These are phyloP conservation scores for Chalaropsis thielavioides DNA, from an alignment of 2,329 filamentous ascomycete genomes.

Conservation along the genomic window DNA sequence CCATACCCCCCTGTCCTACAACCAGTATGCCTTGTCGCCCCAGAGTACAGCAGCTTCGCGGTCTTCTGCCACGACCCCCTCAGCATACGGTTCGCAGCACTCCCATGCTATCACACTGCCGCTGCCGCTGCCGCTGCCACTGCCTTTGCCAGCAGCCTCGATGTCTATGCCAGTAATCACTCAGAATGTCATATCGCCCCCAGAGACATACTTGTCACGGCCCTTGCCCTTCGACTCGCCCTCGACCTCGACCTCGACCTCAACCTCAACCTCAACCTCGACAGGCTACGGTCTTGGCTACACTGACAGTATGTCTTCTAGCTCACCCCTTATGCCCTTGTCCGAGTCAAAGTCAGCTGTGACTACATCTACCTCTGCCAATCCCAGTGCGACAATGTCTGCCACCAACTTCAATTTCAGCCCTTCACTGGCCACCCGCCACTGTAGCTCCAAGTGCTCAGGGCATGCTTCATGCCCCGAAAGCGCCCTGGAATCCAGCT, in stretches of 20 bases:
- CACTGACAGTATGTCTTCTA: neutral
- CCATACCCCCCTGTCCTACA: neutral
- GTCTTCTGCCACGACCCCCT: neutral
- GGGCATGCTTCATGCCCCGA: neutral
- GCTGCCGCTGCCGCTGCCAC: neutral
- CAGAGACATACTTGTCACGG: neutral
- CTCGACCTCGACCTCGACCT: neutral
- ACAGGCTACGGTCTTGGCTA: neutral
- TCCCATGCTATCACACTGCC: neutral
- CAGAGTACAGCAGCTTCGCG: neutral
- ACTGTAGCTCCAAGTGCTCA: neutral
- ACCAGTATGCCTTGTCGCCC: neutral
- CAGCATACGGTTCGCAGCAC: neutral
- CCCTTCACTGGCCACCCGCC: neutral
- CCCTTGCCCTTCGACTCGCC: neutral
- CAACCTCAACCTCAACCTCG: neutral
- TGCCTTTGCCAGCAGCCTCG: neutral
- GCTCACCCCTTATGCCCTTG: neutral
- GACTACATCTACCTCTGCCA: neutral
- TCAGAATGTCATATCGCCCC: neutral
- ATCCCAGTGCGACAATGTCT: neutral
- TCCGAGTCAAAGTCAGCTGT: neutral
- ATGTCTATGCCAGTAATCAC: neutral
- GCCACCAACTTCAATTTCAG: neutral
- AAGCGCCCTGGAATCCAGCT: neutral